These are phyloP conservation scores for Colletotrichum brevisporum DNA, from an alignment of 2,329 filamentous ascomycete genomes.

Conservation along the genomic window DNA sequence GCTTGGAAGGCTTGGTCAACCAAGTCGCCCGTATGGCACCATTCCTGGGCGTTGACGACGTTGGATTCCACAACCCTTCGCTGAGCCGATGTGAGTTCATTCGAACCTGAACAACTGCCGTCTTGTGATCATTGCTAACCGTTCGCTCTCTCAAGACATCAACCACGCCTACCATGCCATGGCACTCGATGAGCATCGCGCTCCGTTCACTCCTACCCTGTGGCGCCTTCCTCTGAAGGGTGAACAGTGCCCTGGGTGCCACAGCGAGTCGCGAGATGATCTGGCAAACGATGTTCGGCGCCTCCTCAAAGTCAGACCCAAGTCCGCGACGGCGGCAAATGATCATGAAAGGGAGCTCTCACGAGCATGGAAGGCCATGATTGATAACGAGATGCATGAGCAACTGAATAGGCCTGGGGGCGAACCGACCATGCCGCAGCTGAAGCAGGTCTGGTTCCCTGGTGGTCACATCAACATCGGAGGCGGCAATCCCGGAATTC, in stretches of 20 bases:
- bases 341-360: background rate
- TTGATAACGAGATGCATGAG: background rate
- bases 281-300: background rate
- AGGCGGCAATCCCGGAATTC: constrained; percentile 10
- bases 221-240: constrained; percentile 4
- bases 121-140: too few species aligned
- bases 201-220: background rate
- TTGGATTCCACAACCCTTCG: constrained; percentile 19
- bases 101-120: too few species aligned
- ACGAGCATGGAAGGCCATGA: background rate
- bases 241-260: background rate
- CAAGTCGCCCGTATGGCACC: background rate
- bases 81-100: constrained; percentile 24
- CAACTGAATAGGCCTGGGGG: background rate
- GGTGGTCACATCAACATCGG: constrained; percentile 31
- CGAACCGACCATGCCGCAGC: background rate
- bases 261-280: rapidly evolving
- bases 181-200: constrained; percentile 17
- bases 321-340: background rate
- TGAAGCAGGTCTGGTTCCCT: constrained; percentile 35
- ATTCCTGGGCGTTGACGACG: constrained; percentile 6
- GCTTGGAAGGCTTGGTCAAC: background rate
- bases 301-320: background rate
- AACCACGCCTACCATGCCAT: constrained; percentile 25
- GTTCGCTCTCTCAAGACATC: background rate